These are phyloP conservation scores for Leccinum pseudoinsigne DNA, from an alignment of 1,284 basidiomycete genomes.

Conservation along the genomic window DNA sequence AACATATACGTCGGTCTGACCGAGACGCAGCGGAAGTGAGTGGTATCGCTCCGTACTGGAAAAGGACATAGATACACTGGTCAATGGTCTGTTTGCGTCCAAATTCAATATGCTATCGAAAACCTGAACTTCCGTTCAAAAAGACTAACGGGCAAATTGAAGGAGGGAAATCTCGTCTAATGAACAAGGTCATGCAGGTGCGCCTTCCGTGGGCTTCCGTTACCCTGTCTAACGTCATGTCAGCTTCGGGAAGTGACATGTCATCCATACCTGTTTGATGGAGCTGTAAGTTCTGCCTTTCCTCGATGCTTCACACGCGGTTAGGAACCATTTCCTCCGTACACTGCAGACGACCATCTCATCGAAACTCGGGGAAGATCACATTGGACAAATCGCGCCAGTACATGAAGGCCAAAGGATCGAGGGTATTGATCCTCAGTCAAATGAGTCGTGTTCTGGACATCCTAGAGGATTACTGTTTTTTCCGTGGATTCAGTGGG, in stretches of 20 bases:
- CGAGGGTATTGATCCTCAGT: slow-evolving; percentile 95
- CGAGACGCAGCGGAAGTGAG: slow-evolving; percentile 90
- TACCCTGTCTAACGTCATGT: slow-evolving; percentile 8
- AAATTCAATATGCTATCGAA: not conserved
- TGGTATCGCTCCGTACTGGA: slow-evolving; percentile 97
- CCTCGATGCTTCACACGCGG: not conserved
- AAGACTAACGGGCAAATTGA: slow-evolving; percentile 86
- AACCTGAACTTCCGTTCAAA: slow-evolving; percentile 2
- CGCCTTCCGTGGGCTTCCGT: slow-evolving; percentile 22
- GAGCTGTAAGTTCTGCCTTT: slow-evolving; percentile 55
- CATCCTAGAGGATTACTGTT: slow-evolving; percentile 97
- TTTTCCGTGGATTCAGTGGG: slow-evolving; percentile 89
- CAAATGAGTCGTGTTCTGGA: slow-evolving; percentile 97
- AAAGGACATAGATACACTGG: slow-evolving; percentile 95
- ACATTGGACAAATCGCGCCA: slow-evolving; percentile 94
- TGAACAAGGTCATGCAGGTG: slow-evolving; percentile 99
- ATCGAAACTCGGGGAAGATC: slow-evolving; percentile 96
- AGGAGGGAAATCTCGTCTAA: slow-evolving; percentile 97
- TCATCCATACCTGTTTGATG: slow-evolving; percentile 86
- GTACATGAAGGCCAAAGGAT: slow-evolving; percentile 91
- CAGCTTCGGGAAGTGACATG: slow-evolving; percentile 80
- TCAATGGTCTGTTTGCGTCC: slow-evolving; percentile 65
- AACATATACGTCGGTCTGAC: slow-evolving; percentile 98
- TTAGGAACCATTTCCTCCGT: slow-evolving; percentile 95
- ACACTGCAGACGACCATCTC: slow-evolving; percentile 97